These are phyloP conservation scores for Sergeia podlipaevii DNA, from an alignment of 208 protist species.

Conservation along the genomic window DNA sequence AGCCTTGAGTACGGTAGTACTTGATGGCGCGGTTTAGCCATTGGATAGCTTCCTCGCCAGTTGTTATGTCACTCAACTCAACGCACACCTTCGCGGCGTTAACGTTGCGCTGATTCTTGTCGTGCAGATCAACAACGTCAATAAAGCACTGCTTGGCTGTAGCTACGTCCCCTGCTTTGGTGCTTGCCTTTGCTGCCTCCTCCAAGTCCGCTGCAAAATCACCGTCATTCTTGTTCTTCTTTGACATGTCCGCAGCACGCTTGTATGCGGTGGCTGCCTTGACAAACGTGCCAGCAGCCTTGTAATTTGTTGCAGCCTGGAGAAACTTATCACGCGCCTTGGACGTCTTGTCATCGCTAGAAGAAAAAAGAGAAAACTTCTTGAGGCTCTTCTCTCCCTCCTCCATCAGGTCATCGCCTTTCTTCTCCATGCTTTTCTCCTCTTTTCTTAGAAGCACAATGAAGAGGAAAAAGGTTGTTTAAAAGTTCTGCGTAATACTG, in stretches of 20 bases:
- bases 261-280: conserved; percentile 71
- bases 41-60: conserved; percentile 46
- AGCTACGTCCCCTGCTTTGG: conserved; percentile 43
- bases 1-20: conserved; percentile 66
- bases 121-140: conserved; percentile 55
- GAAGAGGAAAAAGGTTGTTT: background rate
- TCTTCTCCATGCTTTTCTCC: conserved; percentile 36
- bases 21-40: conserved; percentile 64
- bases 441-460: background rate
- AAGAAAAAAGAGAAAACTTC: conserved; percentile 67
- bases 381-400: conserved; percentile 69
- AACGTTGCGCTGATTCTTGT: conserved; percentile 50
- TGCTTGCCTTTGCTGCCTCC: conserved; percentile 53
- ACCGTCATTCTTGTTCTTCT: conserved; percentile 57
- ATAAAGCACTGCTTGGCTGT: conserved; percentile 28
- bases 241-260: conserved; percentile 67
- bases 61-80: conserved; percentile 54
- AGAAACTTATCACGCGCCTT: conserved; percentile 74
- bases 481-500: too few species aligned
- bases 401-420: conserved; percentile 65
- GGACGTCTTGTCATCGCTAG: conserved; percentile 49
- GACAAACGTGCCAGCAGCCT: conserved; percentile 57
- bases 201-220: conserved; percentile 62
- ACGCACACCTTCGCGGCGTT: conserved; percentile 73
- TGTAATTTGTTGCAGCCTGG: conserved; percentile 81